Conservation (phyloP, 805 yeast species). For the Sungouiozyma intestinalis region DNA sequence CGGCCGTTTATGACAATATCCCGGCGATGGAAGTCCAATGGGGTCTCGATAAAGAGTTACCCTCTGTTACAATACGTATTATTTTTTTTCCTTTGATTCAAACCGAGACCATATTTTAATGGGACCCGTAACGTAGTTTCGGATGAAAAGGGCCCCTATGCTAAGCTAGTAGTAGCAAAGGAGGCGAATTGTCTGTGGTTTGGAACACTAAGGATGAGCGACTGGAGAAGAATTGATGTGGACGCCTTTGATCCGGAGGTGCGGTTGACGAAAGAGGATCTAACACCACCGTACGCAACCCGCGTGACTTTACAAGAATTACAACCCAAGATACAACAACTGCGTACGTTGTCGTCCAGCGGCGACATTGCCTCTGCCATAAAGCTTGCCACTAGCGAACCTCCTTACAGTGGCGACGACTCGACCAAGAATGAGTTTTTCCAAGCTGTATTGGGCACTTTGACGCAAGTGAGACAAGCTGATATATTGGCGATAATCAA, state of each 20-base stretch:
- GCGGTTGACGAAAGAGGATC: conserved; percentile 51
- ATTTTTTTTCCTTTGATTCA: no score
- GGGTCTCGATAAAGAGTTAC: no score
- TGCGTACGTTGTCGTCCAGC: conserved; percentile 52
- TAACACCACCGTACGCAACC: conserved; percentile 44
- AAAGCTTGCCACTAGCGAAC: conserved; percentile 48
- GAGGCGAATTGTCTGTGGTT: no score
- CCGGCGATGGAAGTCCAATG: no score
- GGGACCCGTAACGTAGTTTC: no score
- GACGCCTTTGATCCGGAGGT: conserved; percentile 84
- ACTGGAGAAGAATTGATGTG: conserved; percentile 91
- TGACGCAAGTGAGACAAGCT: conserved; percentile 53
- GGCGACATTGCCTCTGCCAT: conserved; percentile 69
- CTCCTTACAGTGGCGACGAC: conserved; percentile 75
- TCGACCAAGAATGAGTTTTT: conserved; percentile 36
- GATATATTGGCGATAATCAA: conserved; percentile 58
- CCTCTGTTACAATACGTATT: no score
- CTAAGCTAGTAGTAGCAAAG: no score
- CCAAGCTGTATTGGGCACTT: conserved; percentile 54
- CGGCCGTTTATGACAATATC: no score
- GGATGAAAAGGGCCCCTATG: not conserved
- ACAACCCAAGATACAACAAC: conserved; percentile 41
- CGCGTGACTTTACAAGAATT: conserved; percentile 45
- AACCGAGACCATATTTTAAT: no score
- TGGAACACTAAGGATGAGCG: conserved; percentile 31